Percentiles rank a stretch among this genome's conserved stretches.
phyloP scores from a whole-genome alignment of 345 rosid species.

The Turnera subulata region DNA sequence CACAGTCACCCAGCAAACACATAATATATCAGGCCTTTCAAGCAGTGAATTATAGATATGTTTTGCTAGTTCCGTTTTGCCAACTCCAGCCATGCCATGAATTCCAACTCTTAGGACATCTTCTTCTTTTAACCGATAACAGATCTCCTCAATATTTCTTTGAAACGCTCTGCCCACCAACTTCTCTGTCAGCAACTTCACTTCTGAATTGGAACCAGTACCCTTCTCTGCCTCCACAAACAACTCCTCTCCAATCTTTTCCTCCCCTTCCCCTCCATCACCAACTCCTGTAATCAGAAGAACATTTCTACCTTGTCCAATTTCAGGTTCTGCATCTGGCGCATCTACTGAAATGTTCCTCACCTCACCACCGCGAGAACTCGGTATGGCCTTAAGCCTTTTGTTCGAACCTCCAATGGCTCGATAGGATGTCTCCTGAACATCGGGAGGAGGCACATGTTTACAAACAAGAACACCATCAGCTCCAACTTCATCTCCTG shows the following conservation, averaged over 20 bases:
- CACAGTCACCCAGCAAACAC: constrained; percentile 5
- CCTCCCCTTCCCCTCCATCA: neutral
- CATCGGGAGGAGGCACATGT: neutral
- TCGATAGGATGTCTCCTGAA: neutral
- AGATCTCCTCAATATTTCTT: constrained; percentile 1
- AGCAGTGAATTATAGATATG: too few species aligned
- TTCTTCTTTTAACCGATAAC: constrained; percentile 1
- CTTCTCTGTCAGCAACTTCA: neutral
- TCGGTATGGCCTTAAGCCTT: neutral
- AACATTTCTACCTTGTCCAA: neutral
- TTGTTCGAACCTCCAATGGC: neutral
- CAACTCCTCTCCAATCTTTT: neutral
- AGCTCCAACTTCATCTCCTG: neutral
- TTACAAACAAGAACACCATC: neutral
- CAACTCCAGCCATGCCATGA: constrained; percentile 17
- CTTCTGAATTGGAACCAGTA: neutral
- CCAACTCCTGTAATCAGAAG: neutral
- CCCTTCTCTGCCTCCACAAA: neutral
- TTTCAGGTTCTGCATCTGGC: neutral
- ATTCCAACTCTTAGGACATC: constrained; percentile 6
- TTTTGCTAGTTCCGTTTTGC: too few species aligned
- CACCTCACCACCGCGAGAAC: neutral
- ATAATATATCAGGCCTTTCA: neutral
- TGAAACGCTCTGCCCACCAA: neutral
- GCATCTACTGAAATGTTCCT: neutral